Conservation (phyloP, 805 yeast species). For the Cyberlindnera meyerae region DNA sequence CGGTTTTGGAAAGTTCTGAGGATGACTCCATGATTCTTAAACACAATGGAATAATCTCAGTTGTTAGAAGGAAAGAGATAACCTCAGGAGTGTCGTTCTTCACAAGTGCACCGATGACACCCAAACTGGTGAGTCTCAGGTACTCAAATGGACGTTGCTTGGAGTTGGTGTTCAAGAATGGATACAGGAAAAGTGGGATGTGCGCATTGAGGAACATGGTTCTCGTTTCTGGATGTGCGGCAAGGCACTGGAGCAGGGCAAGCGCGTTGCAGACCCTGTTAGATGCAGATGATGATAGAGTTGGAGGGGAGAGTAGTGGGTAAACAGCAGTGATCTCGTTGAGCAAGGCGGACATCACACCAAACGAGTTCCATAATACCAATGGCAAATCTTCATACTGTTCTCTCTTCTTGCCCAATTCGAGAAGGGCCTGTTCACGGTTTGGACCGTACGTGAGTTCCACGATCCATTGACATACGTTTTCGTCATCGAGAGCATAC, state of each 20-base stretch:
- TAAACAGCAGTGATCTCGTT: conserved; percentile 90
- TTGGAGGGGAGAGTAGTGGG: conserved; percentile 85
- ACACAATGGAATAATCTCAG: conserved; percentile 94
- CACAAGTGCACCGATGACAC: conserved; percentile 95
- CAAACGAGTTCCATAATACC: conserved; percentile 93
- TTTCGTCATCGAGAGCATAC: conserved; percentile 64
- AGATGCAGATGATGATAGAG: conserved; percentile 76
- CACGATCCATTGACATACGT: conserved; percentile 84
- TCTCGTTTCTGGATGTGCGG: conserved; percentile 89
- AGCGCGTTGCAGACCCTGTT: conserved; percentile 94
- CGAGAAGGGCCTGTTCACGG: conserved; percentile 88
- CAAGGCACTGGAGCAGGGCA: conserved; percentile 93
- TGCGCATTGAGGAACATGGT: conserved; percentile 82
- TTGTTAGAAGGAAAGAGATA: conserved; percentile 83
- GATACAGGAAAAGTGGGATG: conserved; percentile 87
- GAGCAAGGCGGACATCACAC: conserved; percentile 87
- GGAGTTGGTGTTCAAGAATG: conserved; percentile 87
- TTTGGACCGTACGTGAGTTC: conserved; percentile 88
- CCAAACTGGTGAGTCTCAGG: conserved; percentile 84
- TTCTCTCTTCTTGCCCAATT: conserved; percentile 90
- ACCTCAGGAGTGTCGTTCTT: conserved; percentile 96
- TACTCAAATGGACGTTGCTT: conserved; percentile 93
- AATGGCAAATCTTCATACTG: conserved; percentile 91
- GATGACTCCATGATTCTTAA: conserved; percentile 93
- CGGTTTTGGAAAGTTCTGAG: conserved; percentile 90